phyloP scores from a whole-genome alignment of 805 yeast species.

The Yamadazyma sp. region DNA sequence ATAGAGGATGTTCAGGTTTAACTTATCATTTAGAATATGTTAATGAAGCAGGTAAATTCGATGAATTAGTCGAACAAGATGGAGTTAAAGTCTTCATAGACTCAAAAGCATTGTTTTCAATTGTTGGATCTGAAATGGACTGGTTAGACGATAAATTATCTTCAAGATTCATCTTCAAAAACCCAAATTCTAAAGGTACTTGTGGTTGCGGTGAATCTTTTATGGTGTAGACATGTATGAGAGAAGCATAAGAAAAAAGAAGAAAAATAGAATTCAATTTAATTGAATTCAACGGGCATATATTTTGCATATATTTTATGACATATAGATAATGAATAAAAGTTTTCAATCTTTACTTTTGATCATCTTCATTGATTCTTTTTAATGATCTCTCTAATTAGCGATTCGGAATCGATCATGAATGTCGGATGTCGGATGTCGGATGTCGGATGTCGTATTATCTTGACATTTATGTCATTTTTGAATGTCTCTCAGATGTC shows the following conservation, averaged over 20 bases:
- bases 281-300: not conserved
- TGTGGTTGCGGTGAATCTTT: conserved; percentile 99
- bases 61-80: conserved; percentile 88
- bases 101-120: conserved; percentile 92
- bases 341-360: no score
- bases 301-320: conserved; percentile 4
- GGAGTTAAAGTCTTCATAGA: conserved; percentile 91
- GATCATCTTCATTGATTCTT: no score
- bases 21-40: conserved; percentile 92
- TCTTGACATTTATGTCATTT: no score
- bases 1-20: conserved; percentile 95
- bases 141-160: conserved; percentile 93
- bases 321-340: conserved; percentile 9
- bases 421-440: no score
- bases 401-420: no score
- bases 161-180: conserved; percentile 85
- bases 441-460: no score
- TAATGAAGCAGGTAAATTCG: conserved; percentile 87
- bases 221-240: no score
- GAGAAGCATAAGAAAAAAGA: no score
- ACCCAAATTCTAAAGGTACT: conserved; percentile 96
- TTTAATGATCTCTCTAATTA: no score
- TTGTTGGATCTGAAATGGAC: conserved; percentile 98
- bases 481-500: no score
- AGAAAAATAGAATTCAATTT: not conserved